Base-by-base conservation (phyloP, 2,329 filamentous ascomycete genomes). In the Fusarium pseudoanthophilum region DNA sequence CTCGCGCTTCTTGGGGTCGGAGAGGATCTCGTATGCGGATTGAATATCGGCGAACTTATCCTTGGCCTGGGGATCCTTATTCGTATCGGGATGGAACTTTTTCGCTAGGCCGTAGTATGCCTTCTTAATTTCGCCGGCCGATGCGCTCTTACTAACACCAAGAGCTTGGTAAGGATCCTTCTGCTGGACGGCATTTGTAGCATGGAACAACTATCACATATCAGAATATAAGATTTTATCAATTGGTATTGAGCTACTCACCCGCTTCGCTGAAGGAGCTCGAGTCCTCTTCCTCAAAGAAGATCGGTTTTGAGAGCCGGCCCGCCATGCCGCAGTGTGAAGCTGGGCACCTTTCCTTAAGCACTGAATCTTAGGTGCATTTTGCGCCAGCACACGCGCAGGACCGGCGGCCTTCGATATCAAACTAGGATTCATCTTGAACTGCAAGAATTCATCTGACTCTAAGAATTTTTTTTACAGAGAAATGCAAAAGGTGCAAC, bases 71-170 rank as follows among this genome's bases (percentile, higher is more conserved):
- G 93, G 83, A 77, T 98, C 96, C 82, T 98, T 98, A 87, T 98
- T 99, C 40, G 96, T 98, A 81, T 99, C 96, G 14, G 96, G 96
- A 79, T 99, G 96, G 81, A 91, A 99, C 80, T 98, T 99, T 84
- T 99, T 99, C 26, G 96, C 96, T 67, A 98, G 87, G 57, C 95
- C 94, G 81, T 99, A 99, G 86, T 99, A 99, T 7, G 96, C 95
- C 83, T 98, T 98, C 82, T 99, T 99, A 81, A 99, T 98, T 40
- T 98, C 95, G 67, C 90, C 86, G 7, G 94, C 85, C 3, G 93
- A 91, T n/a, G 96, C 94, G 71, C 84, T 88, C 82, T 95, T 97
- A 78, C 87, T 87, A 36, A 99, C 94, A 20, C 96, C 96, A 34
- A 99, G 91, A 8, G 93, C 89, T 74, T 91, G 89, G 83, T 99